Base-by-base conservation (phyloP, 495 filamentous ascomycete genomes). In the Daldinia bambusicola region DNA sequence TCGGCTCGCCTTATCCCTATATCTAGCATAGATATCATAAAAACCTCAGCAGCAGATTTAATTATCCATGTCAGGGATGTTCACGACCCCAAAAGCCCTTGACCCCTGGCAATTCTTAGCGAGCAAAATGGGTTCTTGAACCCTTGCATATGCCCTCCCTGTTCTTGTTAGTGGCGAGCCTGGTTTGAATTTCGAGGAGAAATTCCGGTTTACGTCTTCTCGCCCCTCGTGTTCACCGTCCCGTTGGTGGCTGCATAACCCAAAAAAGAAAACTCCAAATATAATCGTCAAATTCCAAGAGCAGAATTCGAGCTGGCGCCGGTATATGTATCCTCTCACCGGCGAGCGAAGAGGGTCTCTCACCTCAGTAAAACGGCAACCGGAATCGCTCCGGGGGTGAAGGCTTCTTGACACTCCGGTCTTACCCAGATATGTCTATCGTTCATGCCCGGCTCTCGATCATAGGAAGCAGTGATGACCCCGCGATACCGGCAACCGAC, bases 11-110 rank as follows among this genome's bases (percentile, higher is more conserved):
- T 63, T n/a, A 32, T 48, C 38, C 43, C 45, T 66, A 71, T 61
- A 58, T 58, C 38, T 61, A 43, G 57, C 36, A 18, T 63, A 55
- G 26, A 1, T 26, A 26, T 52, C 48, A 61, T 60, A 40, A 26
- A 57, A 34, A 36, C 18, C 32, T 55, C 43, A 68, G 53, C 59
- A 63, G 55, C 41, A 72, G 48, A 60, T 56, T 58, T 67, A 61
- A 63, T 43, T 61, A 43, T 50, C 58, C 40, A 13, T 20, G 38
- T 30, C 45, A 68, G 64, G 59, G 59, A 55, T 72, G 56, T 34
- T 20, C 37, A 48, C 20, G 59, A 41, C 66, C 66, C 70, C 66
- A 61, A 66, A 65, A 66, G 58, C 69, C 69, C 22, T 55, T 32
- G 66, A 70, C 41, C 67, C 66, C 48, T 69, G 62, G 50, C 30